A percentile compares a stretch with the other conserved stretches of the same genome.
phyloP scores from a whole-genome alignment of 768 basidiomycete genomes.

The Lentinula edodes region DNA sequence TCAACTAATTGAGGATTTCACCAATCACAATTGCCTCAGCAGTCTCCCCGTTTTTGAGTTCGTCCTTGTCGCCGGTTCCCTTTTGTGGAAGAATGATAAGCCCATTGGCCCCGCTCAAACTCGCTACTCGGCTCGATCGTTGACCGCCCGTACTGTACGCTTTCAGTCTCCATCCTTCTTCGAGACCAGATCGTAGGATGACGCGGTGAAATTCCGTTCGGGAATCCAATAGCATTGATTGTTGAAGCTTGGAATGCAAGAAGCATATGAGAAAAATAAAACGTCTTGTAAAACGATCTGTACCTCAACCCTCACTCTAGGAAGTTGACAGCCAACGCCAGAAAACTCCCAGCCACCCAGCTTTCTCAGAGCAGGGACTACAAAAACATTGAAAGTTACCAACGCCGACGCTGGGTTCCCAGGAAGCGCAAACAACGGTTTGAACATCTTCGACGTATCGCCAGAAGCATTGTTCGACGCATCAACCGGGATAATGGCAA shows the following conservation, averaged over 20 bases:
- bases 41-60: slow-evolving; percentile 47
- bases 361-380: slow-evolving; percentile 70
- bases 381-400: slow-evolving; percentile 82
- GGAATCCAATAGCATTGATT: slow-evolving; percentile 61
- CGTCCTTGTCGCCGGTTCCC: slow-evolving; percentile 21
- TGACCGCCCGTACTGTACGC: slow-evolving; percentile 86
- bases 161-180: slow-evolving; percentile 37
- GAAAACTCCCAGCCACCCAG: slow-evolving; percentile 60
- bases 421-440: slow-evolving; percentile 78
- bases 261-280: background rate
- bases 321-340: slow-evolving; percentile 43
- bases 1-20: slow-evolving; percentile 34
- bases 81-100: slow-evolving; percentile 60
- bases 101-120: slow-evolving; percentile 77
- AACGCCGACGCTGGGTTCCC: slow-evolving; percentile 88
- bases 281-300: slow-evolving; percentile 8
- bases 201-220: slow-evolving; percentile 85
- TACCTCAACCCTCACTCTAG: slow-evolving; percentile 61
- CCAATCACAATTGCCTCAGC: slow-evolving; percentile 65
- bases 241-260: slow-evolving; percentile 38
- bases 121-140: slow-evolving; percentile 76
- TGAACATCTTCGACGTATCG: slow-evolving; percentile 24
- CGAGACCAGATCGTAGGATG: slow-evolving; percentile 35
- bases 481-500: slow-evolving; percentile 62
- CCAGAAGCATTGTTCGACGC: background rate